Conservation (phyloP, 2,329 filamentous ascomycete species). For the Claviceps pazoutovae region DNA sequence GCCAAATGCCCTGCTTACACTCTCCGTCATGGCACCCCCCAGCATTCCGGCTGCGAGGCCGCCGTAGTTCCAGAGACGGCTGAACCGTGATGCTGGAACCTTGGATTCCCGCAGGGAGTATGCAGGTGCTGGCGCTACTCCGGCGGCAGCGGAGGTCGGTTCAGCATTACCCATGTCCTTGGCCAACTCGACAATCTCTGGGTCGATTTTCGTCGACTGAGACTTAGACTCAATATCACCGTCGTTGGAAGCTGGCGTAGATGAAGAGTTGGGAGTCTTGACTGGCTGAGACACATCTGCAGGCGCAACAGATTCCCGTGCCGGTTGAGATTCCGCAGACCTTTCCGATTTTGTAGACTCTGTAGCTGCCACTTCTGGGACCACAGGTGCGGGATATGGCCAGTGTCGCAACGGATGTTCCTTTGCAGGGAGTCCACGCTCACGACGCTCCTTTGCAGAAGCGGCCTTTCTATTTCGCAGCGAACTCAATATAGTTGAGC, state of each 20-base stretch:
- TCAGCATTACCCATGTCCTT: slow-evolving; percentile 13
- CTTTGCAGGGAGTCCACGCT: slow-evolving; percentile 14
- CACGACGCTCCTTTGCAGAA: slow-evolving; percentile 2
- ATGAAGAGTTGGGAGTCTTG: background rate
- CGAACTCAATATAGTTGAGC: slow-evolving; percentile 29
- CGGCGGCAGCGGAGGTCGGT: slow-evolving; percentile 5
- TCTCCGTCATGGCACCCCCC: slow-evolving; percentile 77
- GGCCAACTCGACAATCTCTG: slow-evolving; percentile 10
- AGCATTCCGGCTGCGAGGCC: slow-evolving; percentile 92
- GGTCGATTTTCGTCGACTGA: slow-evolving; percentile 1
- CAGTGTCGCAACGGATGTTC: slow-evolving; percentile 25
- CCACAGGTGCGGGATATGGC: slow-evolving; percentile 15
- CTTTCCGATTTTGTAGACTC: background rate
- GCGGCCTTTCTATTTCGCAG: slow-evolving; percentile 15
- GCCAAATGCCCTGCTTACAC: slow-evolving; percentile 66
- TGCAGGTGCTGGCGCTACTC: slow-evolving; percentile 8
- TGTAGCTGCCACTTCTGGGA: background rate
- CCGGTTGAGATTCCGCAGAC: background rate
- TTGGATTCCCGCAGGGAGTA: slow-evolving; percentile 77
- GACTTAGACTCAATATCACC: background rate
- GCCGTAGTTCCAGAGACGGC: slow-evolving; percentile 87
- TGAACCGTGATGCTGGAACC: slow-evolving; percentile 76
- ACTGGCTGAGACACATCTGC: background rate
- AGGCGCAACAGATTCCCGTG: background rate
- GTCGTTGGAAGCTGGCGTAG: background rate